A percentile compares a stretch with the other conserved stretches of the same genome.
Evolutionary conservation across 139 green algal genomes (phyloP).

Genomic region (Chlamydomonas asymmetrica): DNA sequence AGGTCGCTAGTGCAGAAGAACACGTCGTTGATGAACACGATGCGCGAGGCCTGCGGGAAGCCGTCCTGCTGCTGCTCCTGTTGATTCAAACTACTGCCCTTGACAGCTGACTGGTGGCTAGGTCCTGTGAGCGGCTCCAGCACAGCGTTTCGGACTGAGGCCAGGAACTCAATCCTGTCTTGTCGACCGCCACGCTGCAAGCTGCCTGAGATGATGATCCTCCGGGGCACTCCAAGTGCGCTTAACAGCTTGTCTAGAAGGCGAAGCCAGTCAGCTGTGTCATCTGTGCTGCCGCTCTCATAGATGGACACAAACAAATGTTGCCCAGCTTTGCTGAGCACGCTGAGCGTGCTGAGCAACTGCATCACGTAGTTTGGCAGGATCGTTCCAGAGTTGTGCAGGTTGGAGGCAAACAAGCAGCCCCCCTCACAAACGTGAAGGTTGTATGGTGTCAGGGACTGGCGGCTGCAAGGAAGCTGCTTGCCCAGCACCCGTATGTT

Average conservation of each 20-base stretch:
- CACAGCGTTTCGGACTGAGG: slow-evolving; percentile 36
- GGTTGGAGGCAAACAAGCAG: slow-evolving; percentile 53
- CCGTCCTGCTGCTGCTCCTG: background rate
- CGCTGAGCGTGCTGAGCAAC: slow-evolving; percentile 15
- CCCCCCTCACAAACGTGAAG: no score
- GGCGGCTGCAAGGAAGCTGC: no score
- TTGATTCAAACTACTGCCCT: slow-evolving; percentile 4
- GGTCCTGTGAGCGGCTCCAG: no score
- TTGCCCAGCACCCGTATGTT: no score
- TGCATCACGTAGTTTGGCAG: slow-evolving; percentile 57
- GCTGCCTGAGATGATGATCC: slow-evolving; percentile 25
- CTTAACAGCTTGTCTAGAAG: slow-evolving; percentile 36
- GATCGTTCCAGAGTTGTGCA: slow-evolving; percentile 43
- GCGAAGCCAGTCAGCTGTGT: slow-evolving; percentile 44
- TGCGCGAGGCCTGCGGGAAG: slow-evolving; percentile 4
- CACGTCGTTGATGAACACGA: slow-evolving; percentile 66
- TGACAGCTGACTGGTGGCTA: no score
- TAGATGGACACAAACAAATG: slow-evolving; percentile 50
- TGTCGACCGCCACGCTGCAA: slow-evolving; percentile 5
- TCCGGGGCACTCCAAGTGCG: slow-evolving; percentile 11
- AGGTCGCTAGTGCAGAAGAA: slow-evolving; percentile 50
- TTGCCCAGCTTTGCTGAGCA: slow-evolving; percentile 14
- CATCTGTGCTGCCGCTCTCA: slow-evolving; percentile 56
- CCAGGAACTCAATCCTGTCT: slow-evolving; percentile 54
- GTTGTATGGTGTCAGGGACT: no score